Evolutionary conservation across 1,139 yeast genomes (phyloP), one percentile per base, ranked within the genome.

Genomic region (Debaryomycetaceae sp.): DNA sequence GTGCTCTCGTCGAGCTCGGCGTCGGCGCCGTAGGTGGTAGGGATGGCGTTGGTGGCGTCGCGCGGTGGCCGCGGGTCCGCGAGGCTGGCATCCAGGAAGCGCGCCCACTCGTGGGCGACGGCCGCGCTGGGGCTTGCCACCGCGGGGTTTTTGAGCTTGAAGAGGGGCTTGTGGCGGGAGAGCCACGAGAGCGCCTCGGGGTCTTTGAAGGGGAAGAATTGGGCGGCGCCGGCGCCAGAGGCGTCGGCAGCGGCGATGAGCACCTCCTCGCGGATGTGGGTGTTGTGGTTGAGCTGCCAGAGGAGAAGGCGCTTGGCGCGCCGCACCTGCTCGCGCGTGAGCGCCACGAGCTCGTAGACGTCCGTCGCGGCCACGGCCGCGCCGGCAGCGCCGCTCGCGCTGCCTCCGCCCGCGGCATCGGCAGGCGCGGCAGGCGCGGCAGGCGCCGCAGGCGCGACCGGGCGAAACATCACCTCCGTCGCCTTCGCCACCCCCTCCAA

Each of bases 221-320:
- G 16, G 11, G 27, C 16, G 5, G 18, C 12, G 9, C 10, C 12
- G 20, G 27, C 12, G 12, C 5, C 9, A 5, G 6, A 7, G 9
- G 27, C 12, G 1, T 39, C 31, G 1, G 32, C 18, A 2, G 61
- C 56, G 6, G 17, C 19, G 4, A 58, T 26, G 8, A 45, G 30
- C 17, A 62, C 30, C 16, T 29, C 28, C 25, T 50, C 49, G 14
- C 42, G 41, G 12, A 46, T 32, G 38, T 62, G 71, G 19, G 51
- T 43, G 33, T 63, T 63, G 36, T 53, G 52, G 39, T 62, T 54
- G 31, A 67, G 45, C 16, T 49, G 40, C 73, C 73, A 66, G 31
- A 63, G 38, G 13, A 68, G 39, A 12, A 66, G 49, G 27, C 74
- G 42, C 37, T 61, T 63, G 10, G 65, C 65, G 13, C 62, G 45